Percentiles rank a stretch among this genome's conserved stretches.
Evolutionary conservation across 2,329 filamentous ascomycete genomes (phyloP).

Genomic region (Bipolaris cookei): DNA sequence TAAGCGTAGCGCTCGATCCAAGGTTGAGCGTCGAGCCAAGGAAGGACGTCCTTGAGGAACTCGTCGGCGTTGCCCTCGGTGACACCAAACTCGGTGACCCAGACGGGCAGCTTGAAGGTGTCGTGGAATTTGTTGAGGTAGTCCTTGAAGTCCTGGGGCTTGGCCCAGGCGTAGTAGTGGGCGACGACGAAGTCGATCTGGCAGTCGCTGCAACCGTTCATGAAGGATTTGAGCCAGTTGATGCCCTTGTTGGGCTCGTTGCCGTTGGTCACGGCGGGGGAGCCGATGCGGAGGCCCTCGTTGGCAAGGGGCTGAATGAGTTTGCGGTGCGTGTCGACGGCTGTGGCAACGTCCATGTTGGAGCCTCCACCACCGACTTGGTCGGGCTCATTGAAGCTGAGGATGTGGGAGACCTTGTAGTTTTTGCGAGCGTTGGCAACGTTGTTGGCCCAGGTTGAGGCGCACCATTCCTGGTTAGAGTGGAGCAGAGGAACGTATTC

Average conservation of each 20-base stretch:
- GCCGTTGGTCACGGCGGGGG: constrained; percentile 47
- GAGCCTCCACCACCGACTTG: constrained; percentile 39
- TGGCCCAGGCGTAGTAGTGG: constrained; percentile 48
- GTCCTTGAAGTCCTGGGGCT: constrained; percentile 43
- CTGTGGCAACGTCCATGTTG: constrained; percentile 32
- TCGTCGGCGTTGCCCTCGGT: constrained; percentile 29
- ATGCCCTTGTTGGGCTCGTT: constrained; percentile 34
- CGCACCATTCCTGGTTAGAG: constrained; percentile 37
- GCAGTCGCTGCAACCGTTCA: constrained; percentile 36
- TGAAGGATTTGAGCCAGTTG: constrained; percentile 41
- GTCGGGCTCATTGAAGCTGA: constrained; percentile 51
- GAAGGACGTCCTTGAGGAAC: constrained; percentile 43
- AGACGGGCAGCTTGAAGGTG: constrained; percentile 40
- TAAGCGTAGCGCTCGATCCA: constrained; percentile 47
- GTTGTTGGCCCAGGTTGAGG: constrained; percentile 36
- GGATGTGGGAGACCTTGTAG: constrained; percentile 40
- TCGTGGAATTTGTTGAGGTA: constrained; percentile 48
- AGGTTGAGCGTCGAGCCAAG: constrained; percentile 43
- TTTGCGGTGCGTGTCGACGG: constrained; percentile 32
- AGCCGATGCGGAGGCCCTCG: constrained; percentile 40
- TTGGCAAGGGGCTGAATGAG: constrained; percentile 37
- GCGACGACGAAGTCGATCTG: constrained; percentile 45
- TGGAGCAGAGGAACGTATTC: constrained; percentile 66
- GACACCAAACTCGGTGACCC: constrained; percentile 48
- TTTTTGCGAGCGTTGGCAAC: constrained; percentile 36